Evolutionary conservation across 108 stramenopile genomes (phyloP).

Genomic region (Nitzschia inconspicua): DNA sequence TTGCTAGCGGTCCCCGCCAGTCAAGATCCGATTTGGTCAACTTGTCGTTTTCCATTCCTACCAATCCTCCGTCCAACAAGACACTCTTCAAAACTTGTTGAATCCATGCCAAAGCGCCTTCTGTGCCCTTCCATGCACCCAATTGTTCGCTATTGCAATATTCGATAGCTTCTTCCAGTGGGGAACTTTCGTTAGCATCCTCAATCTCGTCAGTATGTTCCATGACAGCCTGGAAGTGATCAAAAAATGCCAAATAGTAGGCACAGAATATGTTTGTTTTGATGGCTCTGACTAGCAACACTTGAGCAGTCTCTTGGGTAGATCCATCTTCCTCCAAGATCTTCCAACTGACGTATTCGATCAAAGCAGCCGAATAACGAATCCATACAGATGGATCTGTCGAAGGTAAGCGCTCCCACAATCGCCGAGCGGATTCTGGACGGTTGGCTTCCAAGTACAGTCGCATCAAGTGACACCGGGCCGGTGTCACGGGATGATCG

Average conservation of each 20-base stretch:
- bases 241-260: conserved; percentile 67
- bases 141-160: conserved; percentile 65
- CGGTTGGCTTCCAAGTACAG: conserved; percentile 74
- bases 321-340: conserved; percentile 56
- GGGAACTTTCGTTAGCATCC: conserved; percentile 47
- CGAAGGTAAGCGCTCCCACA: conserved; percentile 44
- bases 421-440: conserved; percentile 55
- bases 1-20: conserved; percentile 53
- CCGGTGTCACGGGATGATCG: conserved; percentile 54
- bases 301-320: conserved; percentile 33
- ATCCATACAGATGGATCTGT: conserved; percentile 74
- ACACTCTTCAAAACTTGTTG: conserved; percentile 36
- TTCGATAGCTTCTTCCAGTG: conserved; percentile 84
- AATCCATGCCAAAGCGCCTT: conserved; percentile 76
- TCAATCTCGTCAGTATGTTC: conserved; percentile 83
- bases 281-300: conserved; percentile 50
- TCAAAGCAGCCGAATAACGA: conserved; percentile 67
- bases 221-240: conserved; percentile 64
- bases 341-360: conserved; percentile 75
- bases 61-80: background rate
- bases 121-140: conserved; percentile 67
- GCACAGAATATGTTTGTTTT: conserved; percentile 70
- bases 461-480: conserved; percentile 69
- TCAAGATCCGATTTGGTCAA: conserved; percentile 36
- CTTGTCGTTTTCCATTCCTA: conserved; percentile 15